Base-by-base conservation (phyloP, 31 red algal species). In the Asparagopsis taxiformis region DNA sequence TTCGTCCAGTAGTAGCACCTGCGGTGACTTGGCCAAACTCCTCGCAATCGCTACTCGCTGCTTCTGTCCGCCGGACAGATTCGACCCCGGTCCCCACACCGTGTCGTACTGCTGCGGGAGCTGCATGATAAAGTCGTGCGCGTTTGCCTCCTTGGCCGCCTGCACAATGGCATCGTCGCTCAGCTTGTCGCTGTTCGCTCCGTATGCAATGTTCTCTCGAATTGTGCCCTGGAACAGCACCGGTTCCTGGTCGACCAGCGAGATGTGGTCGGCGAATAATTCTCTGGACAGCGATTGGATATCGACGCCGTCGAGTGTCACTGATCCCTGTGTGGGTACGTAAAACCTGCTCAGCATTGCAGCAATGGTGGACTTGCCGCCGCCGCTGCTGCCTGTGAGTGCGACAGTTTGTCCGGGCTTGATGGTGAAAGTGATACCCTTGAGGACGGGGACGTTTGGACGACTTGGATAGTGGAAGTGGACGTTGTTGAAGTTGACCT, bases 21-120 rank as follows among this genome's bases (percentile, higher is more conserved):
- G 57, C 7, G 95, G 90, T 41, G 68, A 82, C 39, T 90, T 89
- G 29, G 90, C 60, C 15, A 98, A 61, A 29, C 85, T 89, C 24
- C 95, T 63, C 35, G 95, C 95, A 56, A 98, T 93, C 13, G 95
- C 90, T 51, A 98, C 85, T 16, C 95, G 85, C 49, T 98, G 95
- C 29, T 82, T 75, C 56, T 98, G 95, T 32, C 95, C 95, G 19
- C 95, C 95, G 29, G 77, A 85, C 48, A 98, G 59, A 51, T 86
- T 83, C n/a, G 76, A 70, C 2, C 74, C 87, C 25, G 70, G 89
- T 28, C 63, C 73, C 65, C 91, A 86, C 19, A 91, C 58, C 1
- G 87, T 91, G 59, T 91, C 75, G 65, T 90, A 86, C 13, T 76
- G 75, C 3, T 84, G 54, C 28, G 89, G 78, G 8, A 98, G 75